A percentile compares a stretch with the other conserved stretches of the same genome.
phyloP scores from a whole-genome alignment of 2,329 filamentous ascomycete genomes.

The Fusarium lyarnte region DNA sequence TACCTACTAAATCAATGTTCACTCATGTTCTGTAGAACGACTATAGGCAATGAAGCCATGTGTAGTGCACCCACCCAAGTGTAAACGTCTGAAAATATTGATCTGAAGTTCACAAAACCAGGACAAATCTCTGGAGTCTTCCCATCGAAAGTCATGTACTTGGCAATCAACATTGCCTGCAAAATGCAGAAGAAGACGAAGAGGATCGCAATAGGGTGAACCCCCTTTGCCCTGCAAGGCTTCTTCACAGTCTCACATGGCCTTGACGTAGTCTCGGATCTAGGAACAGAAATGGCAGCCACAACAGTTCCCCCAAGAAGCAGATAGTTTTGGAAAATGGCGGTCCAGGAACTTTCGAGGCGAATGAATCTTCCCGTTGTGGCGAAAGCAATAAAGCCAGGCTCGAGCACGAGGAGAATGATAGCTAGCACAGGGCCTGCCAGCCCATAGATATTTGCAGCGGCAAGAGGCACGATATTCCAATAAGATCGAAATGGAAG shows the following conservation, averaged over 20 bases:
- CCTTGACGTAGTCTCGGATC: not conserved
- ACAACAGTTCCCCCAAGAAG: conserved; percentile 15
- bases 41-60: conserved; percentile 18
- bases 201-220: conserved; percentile 2
- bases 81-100: conserved; percentile 21
- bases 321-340: not conserved
- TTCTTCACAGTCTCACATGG: not conserved
- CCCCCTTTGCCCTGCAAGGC: not conserved
- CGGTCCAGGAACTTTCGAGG: not conserved
- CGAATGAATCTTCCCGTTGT: conserved; percentile 1
- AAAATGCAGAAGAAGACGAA: conserved; percentile 7
- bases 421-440: conserved; percentile 2
- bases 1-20: not conserved
- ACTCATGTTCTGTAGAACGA: conserved; percentile 3
- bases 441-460: not conserved
- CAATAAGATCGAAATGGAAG: conserved; percentile 3
- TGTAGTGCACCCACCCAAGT: conserved; percentile 27
- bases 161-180: conserved; percentile 21
- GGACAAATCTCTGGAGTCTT: not conserved
- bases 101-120: conserved; percentile 35
- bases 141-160: conserved; percentile 17
- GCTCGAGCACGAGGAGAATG: not conserved
- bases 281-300: conserved; percentile 1
- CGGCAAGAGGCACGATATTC: not conserved
- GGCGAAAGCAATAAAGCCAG: not conserved